Conservation (phyloP, 2,329 filamentous ascomycete genomes). For the Alternaria postmessia region DNA sequence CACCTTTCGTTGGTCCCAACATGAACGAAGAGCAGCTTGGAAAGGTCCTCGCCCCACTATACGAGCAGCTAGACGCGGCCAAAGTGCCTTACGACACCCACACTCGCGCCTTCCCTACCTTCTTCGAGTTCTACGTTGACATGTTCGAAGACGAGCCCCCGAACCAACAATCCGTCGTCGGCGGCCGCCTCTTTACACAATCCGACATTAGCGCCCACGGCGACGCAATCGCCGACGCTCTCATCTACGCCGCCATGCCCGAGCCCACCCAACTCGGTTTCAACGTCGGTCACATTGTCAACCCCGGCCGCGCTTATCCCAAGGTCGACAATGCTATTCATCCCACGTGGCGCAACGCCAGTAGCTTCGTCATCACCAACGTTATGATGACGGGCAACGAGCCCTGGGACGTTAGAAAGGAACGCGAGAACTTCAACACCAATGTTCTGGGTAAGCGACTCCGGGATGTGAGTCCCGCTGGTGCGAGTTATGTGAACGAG, state of each 20-base stretch:
- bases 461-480: slow-evolving; percentile 39
- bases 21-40: slow-evolving; percentile 41
- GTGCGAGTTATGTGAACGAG: slow-evolving; percentile 49
- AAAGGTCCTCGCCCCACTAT: slow-evolving; percentile 38
- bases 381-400: slow-evolving; percentile 40
- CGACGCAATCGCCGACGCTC: slow-evolving; percentile 35
- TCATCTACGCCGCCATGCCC: slow-evolving; percentile 36
- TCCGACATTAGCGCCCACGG: slow-evolving; percentile 37
- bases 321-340: slow-evolving; percentile 47
- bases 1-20: slow-evolving; percentile 45
- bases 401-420: slow-evolving; percentile 42
- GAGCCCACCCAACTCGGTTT: slow-evolving; percentile 33
- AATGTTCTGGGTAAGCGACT: slow-evolving; percentile 42
- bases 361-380: slow-evolving; percentile 48
- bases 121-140: slow-evolving; percentile 49
- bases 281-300: slow-evolving; percentile 46
- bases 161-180: slow-evolving; percentile 41
- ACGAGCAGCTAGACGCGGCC: slow-evolving; percentile 38
- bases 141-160: slow-evolving; percentile 48
- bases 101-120: slow-evolving; percentile 43
- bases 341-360: slow-evolving; percentile 46
- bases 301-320: slow-evolving; percentile 41
- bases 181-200: slow-evolving; percentile 45
- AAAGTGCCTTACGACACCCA: slow-evolving; percentile 42
- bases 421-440: slow-evolving; percentile 39